Evolutionary conservation across 306 rosid species (phyloP), one percentile per base, ranked within the genome.

Genomic region (Castanopsis chinensis): DNA sequence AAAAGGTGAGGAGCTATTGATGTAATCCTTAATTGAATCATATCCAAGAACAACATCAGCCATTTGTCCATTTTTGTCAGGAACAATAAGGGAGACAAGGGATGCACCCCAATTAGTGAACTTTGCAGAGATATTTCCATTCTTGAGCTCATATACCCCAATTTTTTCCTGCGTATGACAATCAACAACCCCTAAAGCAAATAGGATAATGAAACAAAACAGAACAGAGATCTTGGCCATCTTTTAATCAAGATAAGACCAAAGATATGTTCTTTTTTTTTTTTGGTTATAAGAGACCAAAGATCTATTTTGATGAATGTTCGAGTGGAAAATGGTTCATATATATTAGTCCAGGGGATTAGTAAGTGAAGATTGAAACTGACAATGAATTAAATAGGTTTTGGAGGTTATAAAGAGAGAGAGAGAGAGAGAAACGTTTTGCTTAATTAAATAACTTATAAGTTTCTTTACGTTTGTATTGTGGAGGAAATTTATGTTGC

Each of bases 1-100:
- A 53, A 94, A 49, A 49, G 53, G 53, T 1, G 15, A 49, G 53
- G 53, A 49, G 15, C 53, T 13, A 49, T 49, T 49, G 53, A 49
- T 75, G 63, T 92, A 88, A 1, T 88, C 89, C 33, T 85, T 80
- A 60, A 91, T 4, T 73, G 97, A 85, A 81, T 91, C 82, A 65
- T 91, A 93, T 61, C 96, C 97, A 65, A 93, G 94, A 88, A 89
- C 83, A 64, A 91, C 82, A 91, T 93, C 97, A 59, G 74, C 92
- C 70, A 87, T 76, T 69, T 89, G 88, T 79, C 94, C 96, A 49
- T 49, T 49, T 12, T 49, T 10, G 53, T 49, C 17, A 3, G 53
- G 53, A 13, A 12, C 53, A 49, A 49, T 12, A 3, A 3, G 53
- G 53, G 53, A 49, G 53, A 49, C 53, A 49, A 12, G 53, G 53